A percentile compares a stretch with the other conserved stretches of the same genome.
Conservation (phyloP, 768 basidiomycete species). For the Ramaria sp. region DNA sequence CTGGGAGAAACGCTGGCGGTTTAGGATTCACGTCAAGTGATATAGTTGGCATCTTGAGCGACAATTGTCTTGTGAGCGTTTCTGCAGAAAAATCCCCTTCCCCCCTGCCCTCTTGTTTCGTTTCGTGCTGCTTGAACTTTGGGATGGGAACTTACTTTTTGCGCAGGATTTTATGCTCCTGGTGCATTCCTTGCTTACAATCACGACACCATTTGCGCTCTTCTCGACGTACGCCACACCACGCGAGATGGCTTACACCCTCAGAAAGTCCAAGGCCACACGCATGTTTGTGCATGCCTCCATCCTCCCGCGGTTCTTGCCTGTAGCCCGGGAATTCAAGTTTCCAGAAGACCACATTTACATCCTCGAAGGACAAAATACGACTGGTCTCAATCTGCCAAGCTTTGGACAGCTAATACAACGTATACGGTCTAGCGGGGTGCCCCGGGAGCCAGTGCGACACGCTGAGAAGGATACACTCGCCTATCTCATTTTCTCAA, state of each 20-base stretch:
- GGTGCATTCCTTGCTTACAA: conserved; percentile 35
- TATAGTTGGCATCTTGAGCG: conserved; percentile 58
- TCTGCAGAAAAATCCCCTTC: background rate
- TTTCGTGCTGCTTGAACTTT: too few species aligned
- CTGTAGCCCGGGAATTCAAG: conserved; percentile 24
- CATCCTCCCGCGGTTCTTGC: conserved; percentile 31
- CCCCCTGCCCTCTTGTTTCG: conserved; percentile 1
- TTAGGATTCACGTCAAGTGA: conserved; percentile 44
- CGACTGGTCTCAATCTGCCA: background rate
- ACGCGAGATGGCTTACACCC: conserved; percentile 41
- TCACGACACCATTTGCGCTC: conserved; percentile 41
- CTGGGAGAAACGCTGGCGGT: conserved; percentile 38
- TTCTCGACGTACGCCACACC: conserved; percentile 45
- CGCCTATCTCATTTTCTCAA: conserved; percentile 66
- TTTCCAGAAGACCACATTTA: conserved; percentile 8
- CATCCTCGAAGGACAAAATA: conserved; percentile 14
- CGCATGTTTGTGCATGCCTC: conserved; percentile 41
- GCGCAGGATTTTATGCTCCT: conserved; percentile 44
- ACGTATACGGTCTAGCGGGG: background rate
- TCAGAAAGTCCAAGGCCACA: conserved; percentile 37
- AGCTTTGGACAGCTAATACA: background rate
- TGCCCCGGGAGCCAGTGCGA: conserved; percentile 31
- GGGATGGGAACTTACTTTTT: too few species aligned
- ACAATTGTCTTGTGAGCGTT: conserved; percentile 51
- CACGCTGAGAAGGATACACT: conserved; percentile 41